A percentile compares a stretch with the other conserved stretches of the same genome.
phyloP scores from a whole-genome alignment of 768 basidiomycete genomes.

The Lactarius sanguifluus region DNA sequence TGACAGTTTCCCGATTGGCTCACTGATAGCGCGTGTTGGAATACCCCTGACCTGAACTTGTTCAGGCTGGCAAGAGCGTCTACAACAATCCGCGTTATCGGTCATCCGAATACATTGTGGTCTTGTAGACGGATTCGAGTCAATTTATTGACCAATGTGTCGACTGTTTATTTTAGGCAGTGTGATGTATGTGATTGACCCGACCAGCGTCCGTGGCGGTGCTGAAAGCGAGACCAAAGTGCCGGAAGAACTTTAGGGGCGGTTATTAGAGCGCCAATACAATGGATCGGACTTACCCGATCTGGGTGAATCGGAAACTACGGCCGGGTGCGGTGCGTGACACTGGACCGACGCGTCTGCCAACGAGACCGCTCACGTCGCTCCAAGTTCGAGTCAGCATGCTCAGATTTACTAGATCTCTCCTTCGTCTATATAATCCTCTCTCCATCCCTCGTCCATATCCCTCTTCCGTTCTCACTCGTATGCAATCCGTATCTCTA shows the following conservation, averaged over 20 bases:
- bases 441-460: slow-evolving; percentile 31
- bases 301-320: slow-evolving; percentile 1
- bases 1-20: slow-evolving; percentile 33
- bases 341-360: slow-evolving; percentile 1
- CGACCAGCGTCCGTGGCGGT: slow-evolving; percentile 11
- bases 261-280: slow-evolving; percentile 5
- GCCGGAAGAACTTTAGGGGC: slow-evolving; percentile 28
- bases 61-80: slow-evolving; percentile 79
- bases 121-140: slow-evolving; percentile 44
- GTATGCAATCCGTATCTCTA: slow-evolving; percentile 29
- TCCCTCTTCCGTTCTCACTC: slow-evolving; percentile 32
- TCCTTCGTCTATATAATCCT: slow-evolving; percentile 31
- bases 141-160: not conserved
- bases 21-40: slow-evolving; percentile 28
- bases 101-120: slow-evolving; percentile 54
- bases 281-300: not conserved
- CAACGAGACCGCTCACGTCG: not conserved
- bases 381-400: slow-evolving; percentile 17
- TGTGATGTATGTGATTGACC: not conserved
- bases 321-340: not conserved
- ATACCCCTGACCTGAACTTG: slow-evolving; percentile 26
- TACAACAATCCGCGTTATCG: slow-evolving; percentile 80
- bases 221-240: slow-evolving; percentile 12
- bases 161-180: not conserved
- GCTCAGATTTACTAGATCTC: slow-evolving; percentile 15